Base-by-base conservation (phyloP, 2,329 filamentous ascomycete genomes). In the Ophiostoma piceae region DNA sequence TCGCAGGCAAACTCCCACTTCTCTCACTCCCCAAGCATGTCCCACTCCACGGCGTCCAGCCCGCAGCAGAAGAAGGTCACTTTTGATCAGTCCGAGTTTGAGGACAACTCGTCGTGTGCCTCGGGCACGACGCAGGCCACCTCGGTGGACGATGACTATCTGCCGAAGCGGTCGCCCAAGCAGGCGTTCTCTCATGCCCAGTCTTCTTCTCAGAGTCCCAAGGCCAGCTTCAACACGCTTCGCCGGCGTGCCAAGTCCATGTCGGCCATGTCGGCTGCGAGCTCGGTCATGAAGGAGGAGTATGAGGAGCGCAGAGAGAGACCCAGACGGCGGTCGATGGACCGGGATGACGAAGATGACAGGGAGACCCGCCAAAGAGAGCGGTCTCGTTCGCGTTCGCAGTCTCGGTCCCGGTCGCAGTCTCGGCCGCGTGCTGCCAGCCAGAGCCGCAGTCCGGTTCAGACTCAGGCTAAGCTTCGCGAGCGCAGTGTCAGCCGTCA, bases 61-160 rank as follows among this genome's bases (percentile, higher is more conserved):
- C 26, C 54, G 47, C 54, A n/a, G 47, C 5, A 43, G 29, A 71
- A 68, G 32, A 68, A 60, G 1, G 70, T 70, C 26, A 71, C 69
- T 14, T 71, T 65, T 60, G 67, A 69, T 68, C 26, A 47, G 12
- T 71, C 71, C 1, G 71, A 73, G 14, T 68, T 66, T 2, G 72
- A 72, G 3, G 72, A 71, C 39, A 64, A 43, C 19, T 66, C 70
- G 26, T 73, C 71, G 1, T 68, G 67, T 14, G 71, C 71, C 5
- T 73, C 72, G 3, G 70, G 39, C 32, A 71, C 68, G 60, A 73
- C 72, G n/a, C 70, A 72, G 22, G 70, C 69, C n/a, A 73, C 72
- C 5, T 71, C 71, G 6, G 68, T 71, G 6, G 69, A 71, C 9
- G 71, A 68, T n/a, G 65, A 68, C 65, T 67, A 67, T 37, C 11